Evolutionary conservation across 257 asterid species (phyloP).

Genomic region (Ilex asprella): DNA sequence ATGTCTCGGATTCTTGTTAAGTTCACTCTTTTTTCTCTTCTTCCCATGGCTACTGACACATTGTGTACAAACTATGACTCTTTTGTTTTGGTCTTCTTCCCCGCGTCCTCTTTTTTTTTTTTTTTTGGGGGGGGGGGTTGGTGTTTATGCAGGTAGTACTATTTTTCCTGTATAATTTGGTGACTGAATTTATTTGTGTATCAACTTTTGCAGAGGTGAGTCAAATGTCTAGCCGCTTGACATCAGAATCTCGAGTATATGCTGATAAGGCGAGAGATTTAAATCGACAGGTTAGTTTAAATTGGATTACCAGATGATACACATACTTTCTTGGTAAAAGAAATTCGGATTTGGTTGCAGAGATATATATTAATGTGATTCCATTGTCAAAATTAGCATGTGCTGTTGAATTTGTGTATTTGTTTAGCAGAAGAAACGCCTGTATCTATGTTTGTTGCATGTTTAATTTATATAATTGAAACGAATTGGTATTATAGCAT

Average conservation of each 20-base stretch:
- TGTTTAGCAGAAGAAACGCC: neutral
- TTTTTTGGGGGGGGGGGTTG: neutral
- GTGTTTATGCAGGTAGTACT: too few relatives aligned
- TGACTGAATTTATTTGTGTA: conserved; percentile 6
- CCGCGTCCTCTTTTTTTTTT: neutral
- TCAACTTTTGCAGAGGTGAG: conserved; percentile 60
- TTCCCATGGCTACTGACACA: too few relatives aligned
- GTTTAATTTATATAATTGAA: too few relatives aligned
- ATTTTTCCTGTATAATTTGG: neutral
- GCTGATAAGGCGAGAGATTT: conserved; percentile 90
- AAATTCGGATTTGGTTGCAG: too few relatives aligned
- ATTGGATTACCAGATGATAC: neutral
- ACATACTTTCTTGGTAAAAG: neutral
- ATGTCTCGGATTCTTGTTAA: too few relatives aligned
- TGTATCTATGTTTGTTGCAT: too few relatives aligned
- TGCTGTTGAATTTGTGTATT: neutral
- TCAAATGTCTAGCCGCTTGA: conserved; percentile 86
- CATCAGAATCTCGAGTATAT: conserved; percentile 84
- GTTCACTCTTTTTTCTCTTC: too few relatives aligned
- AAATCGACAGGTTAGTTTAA: conserved; percentile 72
- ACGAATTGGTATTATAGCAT: too few relatives aligned
- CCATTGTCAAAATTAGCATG: neutral
- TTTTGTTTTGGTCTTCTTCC: too few relatives aligned
- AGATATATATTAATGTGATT: too few relatives aligned
- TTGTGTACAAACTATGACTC: too few relatives aligned